A percentile compares a stretch with the other conserved stretches of the same genome.
Evolutionary conservation across 495 filamentous ascomycete species (phyloP).

Genomic region (Parathielavia hyrcaniae): DNA sequence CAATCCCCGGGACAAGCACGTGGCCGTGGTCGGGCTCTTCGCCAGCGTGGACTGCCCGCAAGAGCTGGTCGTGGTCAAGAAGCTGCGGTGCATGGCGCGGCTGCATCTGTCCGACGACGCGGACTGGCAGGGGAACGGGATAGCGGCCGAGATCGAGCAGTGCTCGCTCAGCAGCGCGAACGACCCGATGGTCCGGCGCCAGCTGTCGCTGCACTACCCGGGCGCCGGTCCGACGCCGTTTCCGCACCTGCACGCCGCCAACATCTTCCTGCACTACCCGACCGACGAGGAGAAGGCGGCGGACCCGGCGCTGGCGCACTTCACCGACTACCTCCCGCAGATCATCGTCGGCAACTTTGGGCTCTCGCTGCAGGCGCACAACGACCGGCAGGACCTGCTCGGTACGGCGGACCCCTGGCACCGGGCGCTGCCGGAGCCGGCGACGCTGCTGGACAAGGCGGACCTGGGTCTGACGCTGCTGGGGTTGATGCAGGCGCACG

Average conservation of each 20-base stretch:
- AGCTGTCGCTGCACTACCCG: background rate
- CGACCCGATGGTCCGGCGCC: conserved; percentile 5
- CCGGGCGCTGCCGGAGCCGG: conserved; percentile 11
- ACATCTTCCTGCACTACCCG: conserved; percentile 20
- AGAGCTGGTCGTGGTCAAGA: conserved; percentile 17
- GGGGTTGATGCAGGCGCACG: no score
- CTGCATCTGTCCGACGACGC: no score
- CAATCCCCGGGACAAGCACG: background rate
- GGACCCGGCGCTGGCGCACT: conserved; percentile 3
- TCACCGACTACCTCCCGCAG: conserved; percentile 10
- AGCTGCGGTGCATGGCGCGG: background rate
- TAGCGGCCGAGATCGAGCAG: conserved; percentile 11
- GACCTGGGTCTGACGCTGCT: background rate
- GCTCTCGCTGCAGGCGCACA: background rate
- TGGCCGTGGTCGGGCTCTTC: conserved; percentile 9
- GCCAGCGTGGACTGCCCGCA: conserved; percentile 5
- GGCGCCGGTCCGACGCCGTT: background rate
- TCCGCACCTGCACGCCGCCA: background rate
- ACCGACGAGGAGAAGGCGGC: conserved; percentile 10
- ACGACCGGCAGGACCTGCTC: background rate
- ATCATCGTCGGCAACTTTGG: conserved; percentile 12
- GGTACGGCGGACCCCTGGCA: background rate
- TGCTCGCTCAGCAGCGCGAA: background rate
- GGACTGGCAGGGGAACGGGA: background rate
- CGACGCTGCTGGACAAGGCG: conserved; percentile 14